phyloP scores from a whole-genome alignment of 2,329 filamentous ascomycete genomes.

The Aspergillus texensis region DNA sequence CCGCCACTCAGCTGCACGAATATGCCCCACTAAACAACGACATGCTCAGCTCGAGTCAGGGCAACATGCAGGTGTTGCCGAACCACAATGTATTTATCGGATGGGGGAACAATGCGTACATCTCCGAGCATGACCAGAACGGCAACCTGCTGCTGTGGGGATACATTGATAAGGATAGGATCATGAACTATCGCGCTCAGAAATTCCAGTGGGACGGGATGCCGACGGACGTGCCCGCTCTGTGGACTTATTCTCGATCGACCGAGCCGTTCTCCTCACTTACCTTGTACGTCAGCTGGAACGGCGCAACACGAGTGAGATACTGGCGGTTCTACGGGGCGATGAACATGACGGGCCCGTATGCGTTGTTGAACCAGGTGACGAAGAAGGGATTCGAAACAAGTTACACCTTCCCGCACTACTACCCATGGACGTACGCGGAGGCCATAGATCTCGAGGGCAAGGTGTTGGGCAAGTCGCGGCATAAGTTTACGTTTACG shows the following conservation, averaged over 20 bases:
- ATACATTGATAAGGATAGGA: constrained; percentile 33
- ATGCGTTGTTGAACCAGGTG: constrained; percentile 30
- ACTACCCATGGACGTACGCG: constrained; percentile 36
- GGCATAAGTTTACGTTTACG: constrained; percentile 39
- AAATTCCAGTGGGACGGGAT: constrained; percentile 47
- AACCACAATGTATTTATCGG: constrained; percentile 44
- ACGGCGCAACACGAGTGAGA: constrained; percentile 42
- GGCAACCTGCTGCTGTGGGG: constrained; percentile 44
- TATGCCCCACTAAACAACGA: constrained; percentile 29
- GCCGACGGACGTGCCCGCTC: constrained; percentile 44
- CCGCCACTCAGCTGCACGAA: constrained; percentile 37
- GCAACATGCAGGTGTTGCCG: constrained; percentile 41
- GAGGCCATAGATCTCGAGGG: constrained; percentile 40
- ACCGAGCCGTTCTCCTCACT: constrained; percentile 29
- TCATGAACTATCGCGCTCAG: constrained; percentile 47
- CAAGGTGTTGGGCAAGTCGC: constrained; percentile 36
- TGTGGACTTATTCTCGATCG: constrained; percentile 42
- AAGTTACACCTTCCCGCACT: constrained; percentile 31
- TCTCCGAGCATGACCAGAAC: constrained; percentile 43
- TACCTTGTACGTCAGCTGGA: constrained; percentile 45
- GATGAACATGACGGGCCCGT: constrained; percentile 34
- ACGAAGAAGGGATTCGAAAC: constrained; percentile 45
- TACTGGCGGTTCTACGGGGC: constrained; percentile 41
- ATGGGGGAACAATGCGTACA: constrained; percentile 46
- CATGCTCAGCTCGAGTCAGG: constrained; percentile 41